Base-by-base conservation (phyloP, 2,329 filamentous ascomycete species). In the Neocatenulostroma microsporum region DNA sequence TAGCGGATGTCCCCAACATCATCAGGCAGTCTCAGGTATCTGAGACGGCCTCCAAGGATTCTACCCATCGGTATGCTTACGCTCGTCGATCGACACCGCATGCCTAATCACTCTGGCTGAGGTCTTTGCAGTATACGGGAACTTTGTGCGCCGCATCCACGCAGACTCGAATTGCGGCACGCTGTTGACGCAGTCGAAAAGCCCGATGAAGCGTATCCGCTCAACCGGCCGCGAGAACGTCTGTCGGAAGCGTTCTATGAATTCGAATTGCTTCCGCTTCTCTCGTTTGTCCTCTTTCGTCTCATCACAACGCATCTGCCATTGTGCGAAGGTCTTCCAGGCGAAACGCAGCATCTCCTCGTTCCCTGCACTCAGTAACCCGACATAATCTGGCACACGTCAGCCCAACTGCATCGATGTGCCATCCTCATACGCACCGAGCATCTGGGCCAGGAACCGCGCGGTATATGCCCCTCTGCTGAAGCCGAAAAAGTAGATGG, bases 111-210 rank as follows among this genome's bases (percentile, higher is more conserved):
- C 72, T 34, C 61, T 66, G 4, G 72, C 72, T 3, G 70, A 69
- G 45, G 68, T 72, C 38, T 67, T 64, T 14, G 72, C 71, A 0
- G 70, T 73, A 53, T 82, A 83, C 0, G 82, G 82, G 27, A 86
- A 86, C 54, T 81, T 85, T 53, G 73, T 84, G 24, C 84, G 74
- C 53, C 84, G 75, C 80, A 89, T 88, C 75, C 79, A 84, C 2
- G 67, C 71, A 30, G 68, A 74, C 58, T 91, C 84, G 41, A 91
- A 91, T 3, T 74, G 70, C 1, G 83, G 82, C 0, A 52, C 0
- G 26, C 39, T 40, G 34, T 51, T 46, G 26, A 48, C 45, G 28
- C 46, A 50, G 30, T 49, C 36, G 29, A 89, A 91, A 0, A 91
- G 68, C 0, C 84, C 84, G 2, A 91, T 66, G 48, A 89, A 88